Conservation (phyloP, 257 asterid genomes). For the Lantana camara region DNA sequence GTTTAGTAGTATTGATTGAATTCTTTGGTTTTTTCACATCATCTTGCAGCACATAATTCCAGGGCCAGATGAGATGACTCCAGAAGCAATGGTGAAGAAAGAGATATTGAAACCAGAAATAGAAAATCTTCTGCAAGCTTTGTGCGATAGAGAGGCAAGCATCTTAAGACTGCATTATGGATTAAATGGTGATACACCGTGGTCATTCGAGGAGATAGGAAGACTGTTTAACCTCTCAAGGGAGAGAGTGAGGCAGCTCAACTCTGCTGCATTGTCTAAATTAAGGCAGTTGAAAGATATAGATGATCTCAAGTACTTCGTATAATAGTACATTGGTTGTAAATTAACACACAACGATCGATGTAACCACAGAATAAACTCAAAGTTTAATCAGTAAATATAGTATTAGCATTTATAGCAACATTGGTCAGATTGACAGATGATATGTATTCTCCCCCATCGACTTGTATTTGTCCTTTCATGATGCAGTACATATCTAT, state of each 20-base stretch:
- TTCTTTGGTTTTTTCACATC: neutral
- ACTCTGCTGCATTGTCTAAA: slow-evolving; percentile 51
- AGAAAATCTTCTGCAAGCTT: slow-evolving; percentile 41
- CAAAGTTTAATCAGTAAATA: slow-evolving; percentile 1
- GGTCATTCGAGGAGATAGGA: slow-evolving; percentile 71
- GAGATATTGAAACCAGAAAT: slow-evolving; percentile 41
- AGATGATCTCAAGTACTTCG: slow-evolving; percentile 46
- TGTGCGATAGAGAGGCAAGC: slow-evolving; percentile 56
- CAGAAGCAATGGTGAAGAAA: slow-evolving; percentile 62
- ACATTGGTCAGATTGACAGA: neutral
- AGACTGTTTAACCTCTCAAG: slow-evolving; percentile 53
- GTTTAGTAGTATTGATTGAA: neutral
- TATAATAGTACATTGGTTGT: slow-evolving; percentile 20
- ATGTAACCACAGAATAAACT: neutral
- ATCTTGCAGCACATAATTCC: slow-evolving; percentile 48
- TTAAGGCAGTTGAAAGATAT: slow-evolving; percentile 30
- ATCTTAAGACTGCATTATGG: slow-evolving; percentile 58
- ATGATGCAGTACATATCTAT: neutral
- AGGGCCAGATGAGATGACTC: slow-evolving; percentile 57
- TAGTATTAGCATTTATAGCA: neutral
- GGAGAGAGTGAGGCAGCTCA: slow-evolving; percentile 76
- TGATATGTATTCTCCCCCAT: neutral
- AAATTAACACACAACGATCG: neutral
- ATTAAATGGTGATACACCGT: slow-evolving; percentile 44
- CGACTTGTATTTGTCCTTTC: neutral